These are phyloP conservation scores for Colletotrichum falcatum DNA, from an alignment of 2,329 filamentous ascomycete species.

Conservation along the genomic window DNA sequence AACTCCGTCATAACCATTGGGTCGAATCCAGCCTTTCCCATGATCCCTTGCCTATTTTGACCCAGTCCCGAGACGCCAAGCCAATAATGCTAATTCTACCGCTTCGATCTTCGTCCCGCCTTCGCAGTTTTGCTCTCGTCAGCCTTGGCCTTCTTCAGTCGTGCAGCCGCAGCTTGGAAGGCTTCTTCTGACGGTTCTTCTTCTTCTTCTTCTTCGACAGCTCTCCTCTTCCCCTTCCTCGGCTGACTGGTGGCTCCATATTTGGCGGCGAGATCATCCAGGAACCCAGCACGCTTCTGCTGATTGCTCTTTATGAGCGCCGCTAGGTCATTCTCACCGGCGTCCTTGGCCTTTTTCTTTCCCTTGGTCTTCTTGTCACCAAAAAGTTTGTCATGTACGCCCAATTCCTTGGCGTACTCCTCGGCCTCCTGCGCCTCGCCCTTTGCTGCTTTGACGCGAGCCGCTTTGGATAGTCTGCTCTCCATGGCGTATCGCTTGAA, in stretches of 20 bases:
- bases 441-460: slow-evolving; percentile 70
- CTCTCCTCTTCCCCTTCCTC: slow-evolving; percentile 67
- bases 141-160: slow-evolving; percentile 54
- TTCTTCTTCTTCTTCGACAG: slow-evolving; percentile 68
- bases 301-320: slow-evolving; percentile 81
- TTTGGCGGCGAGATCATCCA: slow-evolving; percentile 82
- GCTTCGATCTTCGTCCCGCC: slow-evolving; percentile 22
- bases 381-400: slow-evolving; percentile 78
- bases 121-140: slow-evolving; percentile 37
- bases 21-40: slow-evolving; percentile 22
- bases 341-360: slow-evolving; percentile 54
- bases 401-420: slow-evolving; percentile 79
- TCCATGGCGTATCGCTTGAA: slow-evolving; percentile 81
- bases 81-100: slow-evolving; percentile 16
- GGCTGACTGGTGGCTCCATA: slow-evolving; percentile 65
- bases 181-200: slow-evolving; percentile 68
- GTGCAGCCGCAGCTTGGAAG: slow-evolving; percentile 68
- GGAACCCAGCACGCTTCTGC: slow-evolving; percentile 72
- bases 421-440: slow-evolving; percentile 80
- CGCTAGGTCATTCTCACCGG: slow-evolving; percentile 69
- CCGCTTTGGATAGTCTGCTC: slow-evolving; percentile 71
- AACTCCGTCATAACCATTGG: slow-evolving; percentile 11
- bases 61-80: slow-evolving; percentile 24
- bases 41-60: slow-evolving; percentile 1
- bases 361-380: slow-evolving; percentile 56